Evolutionary conservation across 495 filamentous ascomycete genomes (phyloP).

Genomic region (Xylaria longipes): DNA sequence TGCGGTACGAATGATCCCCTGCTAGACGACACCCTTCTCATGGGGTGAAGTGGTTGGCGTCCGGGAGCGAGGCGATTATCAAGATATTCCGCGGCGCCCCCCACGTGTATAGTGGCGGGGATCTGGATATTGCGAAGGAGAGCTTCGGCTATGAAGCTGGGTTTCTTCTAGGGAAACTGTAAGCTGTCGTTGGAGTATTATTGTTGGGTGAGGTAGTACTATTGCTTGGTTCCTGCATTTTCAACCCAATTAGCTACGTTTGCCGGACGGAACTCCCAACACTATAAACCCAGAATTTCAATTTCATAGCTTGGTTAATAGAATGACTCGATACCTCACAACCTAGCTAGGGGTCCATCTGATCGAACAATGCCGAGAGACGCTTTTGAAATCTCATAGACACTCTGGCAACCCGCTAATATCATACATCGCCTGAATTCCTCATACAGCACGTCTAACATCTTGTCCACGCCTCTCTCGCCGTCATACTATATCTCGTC

Average conservation of each 20-base stretch:
- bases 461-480: neutral
- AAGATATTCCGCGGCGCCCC: constrained; percentile 61
- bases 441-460: neutral
- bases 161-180: neutral
- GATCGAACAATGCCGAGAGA: constrained; percentile 21
- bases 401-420: constrained; percentile 3
- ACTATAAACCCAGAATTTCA: too few species aligned
- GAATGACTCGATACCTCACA: neutral
- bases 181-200: too few species aligned
- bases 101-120: constrained; percentile 48
- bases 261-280: too few species aligned
- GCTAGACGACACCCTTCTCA: constrained; percentile 62
- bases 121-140: neutral
- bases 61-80: constrained; percentile 55
- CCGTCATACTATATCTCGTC: neutral
- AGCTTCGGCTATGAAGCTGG: constrained; percentile 11
- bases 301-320: too few species aligned
- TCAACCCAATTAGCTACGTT: too few species aligned
- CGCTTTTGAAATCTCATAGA: constrained; percentile 24
- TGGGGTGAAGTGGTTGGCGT: constrained; percentile 59
- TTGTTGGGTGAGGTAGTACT: too few species aligned
- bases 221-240: too few species aligned
- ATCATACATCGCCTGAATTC: constrained; percentile 17
- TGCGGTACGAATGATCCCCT: constrained; percentile 61
- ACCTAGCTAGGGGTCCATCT: constrained; percentile 23